Percentiles rank a stretch among this genome's conserved stretches.
Evolutionary conservation across 192 early-diverging fungal genomes (phyloP).

Genomic region (Coemansia nantahalensis): DNA sequence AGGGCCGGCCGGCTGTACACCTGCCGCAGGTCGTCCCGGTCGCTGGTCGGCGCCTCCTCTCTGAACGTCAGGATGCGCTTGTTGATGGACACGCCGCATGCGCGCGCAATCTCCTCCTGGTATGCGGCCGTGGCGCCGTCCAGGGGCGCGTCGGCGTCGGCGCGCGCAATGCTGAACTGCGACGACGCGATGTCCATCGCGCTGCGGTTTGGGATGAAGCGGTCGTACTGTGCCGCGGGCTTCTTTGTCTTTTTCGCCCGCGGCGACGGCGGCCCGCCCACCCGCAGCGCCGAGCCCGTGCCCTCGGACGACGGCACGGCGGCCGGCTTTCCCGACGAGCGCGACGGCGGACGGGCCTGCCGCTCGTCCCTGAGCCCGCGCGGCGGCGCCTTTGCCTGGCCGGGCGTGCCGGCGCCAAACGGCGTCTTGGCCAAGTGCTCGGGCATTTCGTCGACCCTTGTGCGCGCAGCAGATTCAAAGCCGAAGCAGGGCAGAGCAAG

Average conservation of each 20-base stretch:
- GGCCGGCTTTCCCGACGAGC: slow-evolving; percentile 16
- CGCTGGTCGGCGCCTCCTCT: slow-evolving; percentile 67
- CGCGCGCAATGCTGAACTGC: slow-evolving; percentile 64
- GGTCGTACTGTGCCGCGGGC: slow-evolving; percentile 63
- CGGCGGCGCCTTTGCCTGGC: slow-evolving; percentile 3
- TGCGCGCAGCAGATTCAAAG: background rate
- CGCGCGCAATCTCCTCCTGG: slow-evolving; percentile 77
- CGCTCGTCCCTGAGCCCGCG: slow-evolving; percentile 30
- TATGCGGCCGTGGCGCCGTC: slow-evolving; percentile 58
- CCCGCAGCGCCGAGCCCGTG: slow-evolving; percentile 1
- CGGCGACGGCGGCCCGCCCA: slow-evolving; percentile 20
- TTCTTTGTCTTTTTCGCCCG: slow-evolving; percentile 32
- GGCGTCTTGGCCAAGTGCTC: slow-evolving; percentile 21
- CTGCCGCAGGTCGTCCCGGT: slow-evolving; percentile 55
- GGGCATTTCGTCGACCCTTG: slow-evolving; percentile 4
- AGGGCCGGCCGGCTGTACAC: slow-evolving; percentile 50
- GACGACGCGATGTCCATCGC: slow-evolving; percentile 66
- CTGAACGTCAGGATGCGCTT: slow-evolving; percentile 82
- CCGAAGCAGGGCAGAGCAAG: background rate
- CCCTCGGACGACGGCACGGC: slow-evolving; percentile 2
- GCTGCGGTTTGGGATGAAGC: slow-evolving; percentile 83
- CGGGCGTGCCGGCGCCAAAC: slow-evolving; percentile 9
- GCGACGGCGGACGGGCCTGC: slow-evolving; percentile 19
- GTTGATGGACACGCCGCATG: slow-evolving; percentile 74
- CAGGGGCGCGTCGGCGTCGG: slow-evolving; percentile 42